Percentiles rank a stretch among this genome's conserved stretches.
Conservation (phyloP, 2,329 filamentous ascomycete species). For the Ceratocystis ficicola region DNA sequence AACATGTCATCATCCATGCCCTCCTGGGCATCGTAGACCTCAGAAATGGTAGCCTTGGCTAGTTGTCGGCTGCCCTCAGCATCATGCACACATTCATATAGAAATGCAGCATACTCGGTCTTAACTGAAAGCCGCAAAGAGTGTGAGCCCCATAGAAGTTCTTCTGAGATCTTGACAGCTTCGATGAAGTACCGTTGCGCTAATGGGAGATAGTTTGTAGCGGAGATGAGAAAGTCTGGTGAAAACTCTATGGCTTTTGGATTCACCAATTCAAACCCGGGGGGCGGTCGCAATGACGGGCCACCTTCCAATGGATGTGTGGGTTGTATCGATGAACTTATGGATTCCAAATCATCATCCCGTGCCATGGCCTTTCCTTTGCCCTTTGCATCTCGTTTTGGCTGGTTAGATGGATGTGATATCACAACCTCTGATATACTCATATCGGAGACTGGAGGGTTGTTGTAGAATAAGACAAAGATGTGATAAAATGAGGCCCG, state of each 20-base stretch:
- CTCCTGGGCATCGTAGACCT: constrained; percentile 83
- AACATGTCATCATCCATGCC: constrained; percentile 95
- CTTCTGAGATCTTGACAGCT: constrained; percentile 61
- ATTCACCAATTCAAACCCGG: constrained; percentile 38
- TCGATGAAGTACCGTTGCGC: constrained; percentile 71
- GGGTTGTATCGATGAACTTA: constrained; percentile 37
- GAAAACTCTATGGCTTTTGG: constrained; percentile 28
- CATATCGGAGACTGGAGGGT: constrained; percentile 59
- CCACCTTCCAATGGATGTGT: constrained; percentile 45
- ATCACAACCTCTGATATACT: constrained; percentile 36
- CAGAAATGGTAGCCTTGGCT: constrained; percentile 71
- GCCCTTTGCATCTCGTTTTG: constrained; percentile 35
- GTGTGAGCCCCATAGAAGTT: constrained; percentile 72
- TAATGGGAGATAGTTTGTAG: constrained; percentile 68
- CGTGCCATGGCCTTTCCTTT: constrained; percentile 34
- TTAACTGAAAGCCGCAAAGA: constrained; percentile 81
- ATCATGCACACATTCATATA: constrained; percentile 87
- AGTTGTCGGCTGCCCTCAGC: constrained; percentile 60
- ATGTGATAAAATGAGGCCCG: constrained; percentile 93
- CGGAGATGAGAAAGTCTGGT: constrained; percentile 58
- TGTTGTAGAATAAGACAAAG: constrained; percentile 91
- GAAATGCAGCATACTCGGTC: constrained; percentile 82
- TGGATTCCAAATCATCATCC: constrained; percentile 35
- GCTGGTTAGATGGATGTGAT: constrained; percentile 28
- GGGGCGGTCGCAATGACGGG: constrained; percentile 42